Conservation (phyloP, 352 stramenopile genomes). For the Elongisporangium prolatum region DNA sequence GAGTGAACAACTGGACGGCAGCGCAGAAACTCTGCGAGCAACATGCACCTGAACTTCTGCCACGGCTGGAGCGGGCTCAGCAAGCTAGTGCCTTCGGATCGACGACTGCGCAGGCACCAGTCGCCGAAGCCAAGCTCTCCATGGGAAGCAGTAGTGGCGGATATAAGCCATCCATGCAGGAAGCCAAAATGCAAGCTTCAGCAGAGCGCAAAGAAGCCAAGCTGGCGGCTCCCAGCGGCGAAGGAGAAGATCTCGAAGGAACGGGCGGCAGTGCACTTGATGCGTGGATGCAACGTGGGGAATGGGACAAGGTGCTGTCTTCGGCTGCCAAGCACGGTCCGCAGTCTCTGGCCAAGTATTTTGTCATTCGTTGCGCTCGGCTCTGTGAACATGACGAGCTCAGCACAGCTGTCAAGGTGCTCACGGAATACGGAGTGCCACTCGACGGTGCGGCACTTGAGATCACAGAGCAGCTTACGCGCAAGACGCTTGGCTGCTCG, state of each 20-base stretch:
- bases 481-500: constrained; percentile 42
- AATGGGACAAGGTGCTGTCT: constrained; percentile 92
- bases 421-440: constrained; percentile 77
- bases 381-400: constrained; percentile 72
- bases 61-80: constrained; percentile 74
- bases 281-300: constrained; percentile 89
- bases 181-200: constrained; percentile 37
- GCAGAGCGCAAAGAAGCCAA: constrained; percentile 59
- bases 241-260: constrained; percentile 28
- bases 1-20: constrained; percentile 69
- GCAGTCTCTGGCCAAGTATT: constrained; percentile 83
- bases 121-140: constrained; percentile 42
- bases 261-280: constrained; percentile 68
- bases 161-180: constrained; percentile 49
- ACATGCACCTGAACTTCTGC: constrained; percentile 72
- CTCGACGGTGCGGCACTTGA: constrained; percentile 52
- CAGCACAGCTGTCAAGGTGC: constrained; percentile 70
- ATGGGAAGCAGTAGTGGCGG: constrained; percentile 5
- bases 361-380: constrained; percentile 64
- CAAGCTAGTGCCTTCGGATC: constrained; percentile 74
- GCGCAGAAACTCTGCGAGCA: constrained; percentile 78
- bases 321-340: constrained; percentile 73
- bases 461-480: constrained; percentile 47
- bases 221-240: constrained; percentile 16
- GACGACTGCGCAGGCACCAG: constrained; percentile 8